Evolutionary conservation across 768 basidiomycete species (phyloP), one percentile per base, ranked within the genome.

Genomic region (Rhizopogon salebrosus): DNA sequence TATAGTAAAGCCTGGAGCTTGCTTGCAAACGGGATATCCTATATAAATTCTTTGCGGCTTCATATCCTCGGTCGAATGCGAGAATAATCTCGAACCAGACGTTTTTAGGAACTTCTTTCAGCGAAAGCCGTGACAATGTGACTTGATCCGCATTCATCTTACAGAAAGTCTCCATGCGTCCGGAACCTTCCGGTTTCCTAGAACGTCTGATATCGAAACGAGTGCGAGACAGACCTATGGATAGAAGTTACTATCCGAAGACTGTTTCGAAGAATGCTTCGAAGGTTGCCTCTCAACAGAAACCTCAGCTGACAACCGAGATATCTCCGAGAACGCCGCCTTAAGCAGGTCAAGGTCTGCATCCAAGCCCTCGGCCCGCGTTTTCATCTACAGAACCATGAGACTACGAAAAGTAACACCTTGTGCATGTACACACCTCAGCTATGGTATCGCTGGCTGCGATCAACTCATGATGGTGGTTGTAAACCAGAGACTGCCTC

Each of bases 381-480:
- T 78, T 68, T 92, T 95, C 85, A 95, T 92, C 92, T 93, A 58
- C 13, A 42, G n/a, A 48, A 40, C 0, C 8, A 29, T 49, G 29
- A 49, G 58, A 41, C 20, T 22, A 54, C 40, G 4, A 49, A 27
- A 55, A 45, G 40, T 34, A 26, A 27, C 16, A 34, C 42, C 22
- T 38, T 29, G 23, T 31, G 9, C 16, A 36, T 52, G 11, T 29
- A 60, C 84, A 18, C 68, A 93, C 92, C 5, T 86, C 83, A 54
- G 85, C 83, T 57, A 97, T 95, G 8, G 94, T 95, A 61, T 93
- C 90, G 54, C 87, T 92, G 3, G 94, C 94, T 1, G 91, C 90
- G 48, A 97, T 94, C 18, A 97, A 84, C 58, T 97, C 94, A 54
- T 94, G 92, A 62, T 97, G 94, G 63, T 95, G 93, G 60, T 95